Conservation (phyloP, 1,139 yeast species). For the Blastobotrys persicus region DNA sequence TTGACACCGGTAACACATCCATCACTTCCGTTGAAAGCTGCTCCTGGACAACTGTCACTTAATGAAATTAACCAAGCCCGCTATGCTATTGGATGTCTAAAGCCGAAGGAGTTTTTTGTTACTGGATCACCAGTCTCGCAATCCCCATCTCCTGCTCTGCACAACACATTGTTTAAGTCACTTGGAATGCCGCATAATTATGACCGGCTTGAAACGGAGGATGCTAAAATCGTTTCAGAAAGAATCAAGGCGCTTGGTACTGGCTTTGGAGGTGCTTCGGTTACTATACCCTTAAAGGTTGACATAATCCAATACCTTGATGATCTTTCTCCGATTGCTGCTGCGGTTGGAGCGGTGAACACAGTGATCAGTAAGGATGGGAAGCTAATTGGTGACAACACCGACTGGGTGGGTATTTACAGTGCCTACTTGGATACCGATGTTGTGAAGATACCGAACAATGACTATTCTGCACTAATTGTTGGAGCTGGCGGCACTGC, state of each 20-base stretch:
- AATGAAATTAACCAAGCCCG: conserved; percentile 58
- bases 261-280: conserved; percentile 82
- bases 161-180: conserved; percentile 67
- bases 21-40: conserved; percentile 60
- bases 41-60: conserved; percentile 68
- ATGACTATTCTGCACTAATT: conserved; percentile 47
- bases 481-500: conserved; percentile 98
- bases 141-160: conserved; percentile 85
- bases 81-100: conserved; percentile 59
- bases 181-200: conserved; percentile 80
- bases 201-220: conserved; percentile 62
- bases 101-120: conserved; percentile 63
- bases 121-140: conserved; percentile 82
- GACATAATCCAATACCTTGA: conserved; percentile 67
- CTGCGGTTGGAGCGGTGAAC: conserved; percentile 86
- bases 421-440: conserved; percentile 65
- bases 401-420: conserved; percentile 91
- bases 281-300: conserved; percentile 85
- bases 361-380: conserved; percentile 62
- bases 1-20: conserved; percentile 84
- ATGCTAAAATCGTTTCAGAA: conserved; percentile 51
- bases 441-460: conserved; percentile 43
- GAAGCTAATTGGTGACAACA: conserved; percentile 76
- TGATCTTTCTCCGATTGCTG: conserved; percentile 64
- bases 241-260: conserved; percentile 48